phyloP scores from a whole-genome alignment of 1,284 basidiomycete genomes.

The Trametes versicolor region DNA sequence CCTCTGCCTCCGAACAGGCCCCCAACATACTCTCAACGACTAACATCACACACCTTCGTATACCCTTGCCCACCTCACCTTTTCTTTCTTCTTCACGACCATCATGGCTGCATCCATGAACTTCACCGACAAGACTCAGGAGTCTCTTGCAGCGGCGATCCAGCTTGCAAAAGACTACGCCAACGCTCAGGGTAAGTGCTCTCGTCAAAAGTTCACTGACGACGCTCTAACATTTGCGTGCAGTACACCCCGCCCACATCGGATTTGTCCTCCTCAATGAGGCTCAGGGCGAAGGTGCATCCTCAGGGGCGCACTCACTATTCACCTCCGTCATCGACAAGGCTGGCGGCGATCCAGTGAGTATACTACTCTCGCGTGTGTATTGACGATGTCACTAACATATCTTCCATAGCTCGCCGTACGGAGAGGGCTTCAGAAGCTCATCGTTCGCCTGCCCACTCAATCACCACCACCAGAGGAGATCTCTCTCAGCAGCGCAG shows the following conservation, averaged over 20 bases:
- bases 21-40: constrained; percentile 32
- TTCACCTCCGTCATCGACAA: constrained; percentile 81
- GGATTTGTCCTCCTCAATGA: constrained; percentile 82
- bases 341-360: constrained; percentile 81
- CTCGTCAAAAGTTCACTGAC: not conserved
- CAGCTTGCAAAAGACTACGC: constrained; percentile 87
- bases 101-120: constrained; percentile 71
- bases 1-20: constrained; percentile 34
- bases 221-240: constrained; percentile 16
- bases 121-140: constrained; percentile 84
- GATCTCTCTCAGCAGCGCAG: constrained; percentile 67
- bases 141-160: constrained; percentile 71
- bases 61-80: constrained; percentile 33
- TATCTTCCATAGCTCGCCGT: constrained; percentile 55
- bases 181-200: constrained; percentile 74
- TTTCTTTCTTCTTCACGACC: constrained; percentile 29
- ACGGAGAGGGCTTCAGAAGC: constrained; percentile 72
- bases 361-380: constrained; percentile 36
- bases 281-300: constrained; percentile 47
- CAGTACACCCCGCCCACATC: constrained; percentile 82
- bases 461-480: constrained; percentile 90
- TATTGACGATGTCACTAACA: constrained; percentile 32
- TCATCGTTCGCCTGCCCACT: constrained; percentile 80
- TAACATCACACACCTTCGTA: constrained; percentile 20
- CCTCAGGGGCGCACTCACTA: constrained; percentile 54